Percentiles rank a stretch among this genome's conserved stretches.
Conservation (phyloP, 2,329 filamentous ascomycete genomes). For the Allantophomopsis lycopodina region DNA sequence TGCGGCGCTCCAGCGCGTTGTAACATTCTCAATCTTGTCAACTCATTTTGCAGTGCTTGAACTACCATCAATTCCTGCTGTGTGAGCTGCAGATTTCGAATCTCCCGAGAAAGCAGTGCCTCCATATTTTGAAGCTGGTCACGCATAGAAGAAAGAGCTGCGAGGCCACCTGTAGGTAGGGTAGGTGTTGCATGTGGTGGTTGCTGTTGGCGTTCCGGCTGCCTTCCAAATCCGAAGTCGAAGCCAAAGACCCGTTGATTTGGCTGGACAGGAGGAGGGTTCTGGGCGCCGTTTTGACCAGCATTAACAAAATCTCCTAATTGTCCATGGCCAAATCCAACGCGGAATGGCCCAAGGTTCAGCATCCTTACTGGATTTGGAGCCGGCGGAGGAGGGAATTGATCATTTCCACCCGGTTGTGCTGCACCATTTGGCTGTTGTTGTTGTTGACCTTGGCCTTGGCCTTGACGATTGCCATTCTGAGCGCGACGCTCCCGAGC, state of each 20-base stretch:
- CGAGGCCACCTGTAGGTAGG: background rate
- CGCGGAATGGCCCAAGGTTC: constrained; percentile 60
- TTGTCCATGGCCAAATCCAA: constrained; percentile 56
- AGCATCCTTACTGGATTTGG: constrained; percentile 32
- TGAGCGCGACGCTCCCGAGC: constrained; percentile 4
- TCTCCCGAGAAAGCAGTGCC: constrained; percentile 53
- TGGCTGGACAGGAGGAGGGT: constrained; percentile 8
- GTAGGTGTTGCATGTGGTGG: constrained; percentile 4
- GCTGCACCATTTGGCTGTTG: constrained; percentile 3
- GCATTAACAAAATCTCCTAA: constrained; percentile 52
- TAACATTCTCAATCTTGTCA: constrained; percentile 43
- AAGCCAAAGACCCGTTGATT: constrained; percentile 18
- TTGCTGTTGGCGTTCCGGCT: constrained; percentile 10
- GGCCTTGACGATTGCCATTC: constrained; percentile 3
- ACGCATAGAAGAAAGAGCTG: constrained; percentile 23
- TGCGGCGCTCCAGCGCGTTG: constrained; percentile 6
- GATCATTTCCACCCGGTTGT: constrained; percentile 5
- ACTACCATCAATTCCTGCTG: constrained; percentile 57
- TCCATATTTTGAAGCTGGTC: constrained; percentile 52
- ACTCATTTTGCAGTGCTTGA: constrained; percentile 52
- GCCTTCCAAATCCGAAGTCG: constrained; percentile 17
- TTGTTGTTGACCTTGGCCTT: constrained; percentile 7
- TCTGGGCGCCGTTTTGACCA: constrained; percentile 21
- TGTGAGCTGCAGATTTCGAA: constrained; percentile 45
- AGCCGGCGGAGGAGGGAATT: constrained; percentile 15